These are phyloP conservation scores for Azolla pinnata DNA, from an alignment of 75 land plant genomes.

Conservation along the genomic window DNA sequence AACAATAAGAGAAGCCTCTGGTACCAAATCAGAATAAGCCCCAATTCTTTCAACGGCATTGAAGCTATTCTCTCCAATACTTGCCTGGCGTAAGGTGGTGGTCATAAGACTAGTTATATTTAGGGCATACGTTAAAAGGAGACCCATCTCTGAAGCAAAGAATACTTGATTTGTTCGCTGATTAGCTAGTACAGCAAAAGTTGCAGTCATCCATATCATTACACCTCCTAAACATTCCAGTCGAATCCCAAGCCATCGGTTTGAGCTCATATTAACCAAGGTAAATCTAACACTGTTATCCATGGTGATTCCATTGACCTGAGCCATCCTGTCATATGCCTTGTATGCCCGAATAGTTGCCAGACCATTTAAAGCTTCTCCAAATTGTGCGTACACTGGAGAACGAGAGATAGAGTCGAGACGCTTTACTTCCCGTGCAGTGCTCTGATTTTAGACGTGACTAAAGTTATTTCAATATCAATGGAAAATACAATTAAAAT, in stretches of 20 bases:
- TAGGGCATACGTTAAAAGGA: conserved; percentile 75
- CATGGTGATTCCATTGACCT: conserved; percentile 85
- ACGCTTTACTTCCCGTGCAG: conserved; percentile 91
- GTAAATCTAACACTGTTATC: conserved; percentile 84
- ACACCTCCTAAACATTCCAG: conserved; percentile 80
- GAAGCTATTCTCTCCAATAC: conserved; percentile 87
- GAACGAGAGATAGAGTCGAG: conserved; percentile 88
- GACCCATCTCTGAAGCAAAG: conserved; percentile 94
- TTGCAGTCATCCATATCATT: conserved; percentile 94
- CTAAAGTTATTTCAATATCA: too few species aligned
- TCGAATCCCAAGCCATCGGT: conserved; percentile 84
- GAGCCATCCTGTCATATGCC: conserved; percentile 93
- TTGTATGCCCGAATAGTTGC: conserved; percentile 91
- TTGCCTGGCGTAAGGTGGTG: conserved; percentile 59
- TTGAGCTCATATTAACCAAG: conserved; percentile 71
- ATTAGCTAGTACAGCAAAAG: conserved; percentile 91
- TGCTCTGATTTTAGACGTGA: too few species aligned
- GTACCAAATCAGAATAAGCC: conserved; percentile 66
- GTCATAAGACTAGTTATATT: conserved; percentile 79
- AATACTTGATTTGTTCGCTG: conserved; percentile 54
- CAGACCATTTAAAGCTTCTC: conserved; percentile 91
- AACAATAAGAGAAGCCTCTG: conserved; percentile 79
- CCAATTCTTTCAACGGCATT: conserved; percentile 93
- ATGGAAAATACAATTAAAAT: background rate
- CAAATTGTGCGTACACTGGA: conserved; percentile 99